Evolutionary conservation across 129 eudicot genomes (phyloP).

Genomic region (Rutidosis leptorrhynchoides): DNA sequence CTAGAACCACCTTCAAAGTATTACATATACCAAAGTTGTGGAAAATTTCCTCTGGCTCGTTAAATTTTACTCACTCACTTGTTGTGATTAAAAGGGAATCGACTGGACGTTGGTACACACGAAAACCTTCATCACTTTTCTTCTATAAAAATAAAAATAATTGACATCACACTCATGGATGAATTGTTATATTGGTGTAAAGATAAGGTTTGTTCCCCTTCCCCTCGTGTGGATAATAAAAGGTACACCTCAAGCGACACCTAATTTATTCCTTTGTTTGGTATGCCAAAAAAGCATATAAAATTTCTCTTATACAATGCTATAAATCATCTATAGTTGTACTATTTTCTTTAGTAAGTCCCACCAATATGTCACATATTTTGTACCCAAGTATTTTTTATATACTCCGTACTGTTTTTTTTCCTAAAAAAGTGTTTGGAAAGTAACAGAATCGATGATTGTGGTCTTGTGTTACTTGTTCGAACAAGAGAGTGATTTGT

Average conservation of each 20-base stretch:
- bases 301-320: constrained; percentile 5
- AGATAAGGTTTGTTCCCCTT: constrained; percentile 37
- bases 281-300: constrained; percentile 27
- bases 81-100: too few relatives aligned
- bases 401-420: too few relatives aligned
- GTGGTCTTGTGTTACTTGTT: constrained; percentile 13
- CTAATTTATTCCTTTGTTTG: constrained; percentile 39
- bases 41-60: too few relatives aligned
- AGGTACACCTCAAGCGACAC: constrained; percentile 37
- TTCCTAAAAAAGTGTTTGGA: background rate
- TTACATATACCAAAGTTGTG: too few relatives aligned
- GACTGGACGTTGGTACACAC: too few relatives aligned
- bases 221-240: constrained; percentile 40
- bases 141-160: too few relatives aligned
- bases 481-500: background rate
- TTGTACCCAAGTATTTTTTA: constrained; percentile 14
- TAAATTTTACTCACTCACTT: too few relatives aligned
- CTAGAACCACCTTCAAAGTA: too few relatives aligned
- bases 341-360: constrained; percentile 22
- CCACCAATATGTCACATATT: constrained; percentile 33
- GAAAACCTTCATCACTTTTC: too few relatives aligned
- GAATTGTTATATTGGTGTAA: constrained; percentile 23
- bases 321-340: constrained; percentile 20
- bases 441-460: background rate
- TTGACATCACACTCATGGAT: constrained; percentile 30